A percentile compares a stretch with the other conserved stretches of the same genome.
Evolutionary conservation across 1,139 yeast species (phyloP).

Genomic region (Candida frijolesensis): DNA sequence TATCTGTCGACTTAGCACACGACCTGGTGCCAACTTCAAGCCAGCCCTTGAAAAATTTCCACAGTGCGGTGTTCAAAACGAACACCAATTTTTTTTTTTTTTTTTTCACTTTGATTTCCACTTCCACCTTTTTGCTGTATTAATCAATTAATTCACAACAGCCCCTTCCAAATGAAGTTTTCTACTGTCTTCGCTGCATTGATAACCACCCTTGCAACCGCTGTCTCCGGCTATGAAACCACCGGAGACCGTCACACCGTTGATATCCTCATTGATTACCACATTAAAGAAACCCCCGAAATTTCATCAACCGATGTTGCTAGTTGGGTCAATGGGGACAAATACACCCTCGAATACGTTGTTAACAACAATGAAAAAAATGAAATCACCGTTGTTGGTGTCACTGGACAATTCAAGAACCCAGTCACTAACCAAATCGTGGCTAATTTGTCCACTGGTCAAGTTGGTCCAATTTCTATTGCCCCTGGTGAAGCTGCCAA

Average conservation of each 20-base stretch:
- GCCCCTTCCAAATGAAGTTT: conserved; percentile 20
- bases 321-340: conserved; percentile 53
- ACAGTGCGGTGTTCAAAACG: no score
- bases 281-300: conserved; percentile 44
- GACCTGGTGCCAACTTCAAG: no score
- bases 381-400: conserved; percentile 61
- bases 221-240: conserved; percentile 22
- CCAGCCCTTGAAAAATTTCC: no score
- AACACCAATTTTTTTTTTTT: neutral
- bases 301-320: conserved; percentile 38
- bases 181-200: conserved; percentile 20
- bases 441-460: conserved; percentile 66
- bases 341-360: conserved; percentile 54
- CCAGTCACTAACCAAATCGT: conserved; percentile 52
- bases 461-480: conserved; percentile 63
- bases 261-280: conserved; percentile 44
- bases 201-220: conserved; percentile 18
- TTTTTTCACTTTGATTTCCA: neutral
- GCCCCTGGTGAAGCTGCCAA: conserved; percentile 48
- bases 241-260: conserved; percentile 22
- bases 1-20: no score
- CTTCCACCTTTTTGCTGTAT: no score
- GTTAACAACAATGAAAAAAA: conserved; percentile 60
- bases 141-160: no score
- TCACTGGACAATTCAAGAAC: conserved; percentile 70